Percentiles rank a stretch among this genome's conserved stretches.
phyloP scores from a whole-genome alignment of 371 early-diverging fungal genomes.

The Syncephalastrum sp. region DNA sequence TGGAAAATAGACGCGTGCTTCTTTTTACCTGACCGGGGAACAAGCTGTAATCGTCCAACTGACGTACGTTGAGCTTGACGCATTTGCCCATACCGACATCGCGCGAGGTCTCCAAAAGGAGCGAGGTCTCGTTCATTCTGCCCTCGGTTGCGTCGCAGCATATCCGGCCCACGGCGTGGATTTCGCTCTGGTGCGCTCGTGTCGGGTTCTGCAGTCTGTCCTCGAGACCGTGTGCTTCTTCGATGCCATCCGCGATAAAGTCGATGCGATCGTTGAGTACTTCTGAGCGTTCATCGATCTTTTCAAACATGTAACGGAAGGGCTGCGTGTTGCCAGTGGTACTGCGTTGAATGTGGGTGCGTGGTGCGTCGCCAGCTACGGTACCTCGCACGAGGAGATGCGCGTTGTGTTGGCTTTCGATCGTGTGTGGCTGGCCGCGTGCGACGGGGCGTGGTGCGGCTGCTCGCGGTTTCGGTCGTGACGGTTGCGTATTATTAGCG shows the following conservation, averaged over 20 bases:
- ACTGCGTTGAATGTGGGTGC: too few species aligned
- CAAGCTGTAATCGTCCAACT: conserved; percentile 55
- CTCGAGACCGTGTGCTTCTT: conserved; percentile 41
- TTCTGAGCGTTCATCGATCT: conserved; percentile 70
- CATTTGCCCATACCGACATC: conserved; percentile 70
- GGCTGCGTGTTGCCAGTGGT: too few species aligned
- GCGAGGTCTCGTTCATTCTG: conserved; percentile 66
- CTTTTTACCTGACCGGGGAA: conserved; percentile 74
- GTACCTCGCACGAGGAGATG: too few species aligned
- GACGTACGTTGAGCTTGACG: conserved; percentile 58
- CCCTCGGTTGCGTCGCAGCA: conserved; percentile 66
- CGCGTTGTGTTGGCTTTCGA: conserved; percentile 19
- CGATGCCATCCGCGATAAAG: conserved; percentile 56
- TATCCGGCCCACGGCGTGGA: conserved; percentile 69
- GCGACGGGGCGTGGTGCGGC: conserved; percentile 18
- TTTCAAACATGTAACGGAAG: conserved; percentile 91
- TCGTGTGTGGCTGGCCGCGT: conserved; percentile 47
- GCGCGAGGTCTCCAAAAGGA: conserved; percentile 77
- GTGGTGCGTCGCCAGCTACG: too few species aligned
- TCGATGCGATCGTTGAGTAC: conserved; percentile 74
- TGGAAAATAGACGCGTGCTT: conserved; percentile 5
- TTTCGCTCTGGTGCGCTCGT: conserved; percentile 43
- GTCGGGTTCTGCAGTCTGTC: conserved; percentile 63
- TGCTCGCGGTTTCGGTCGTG: neutral
- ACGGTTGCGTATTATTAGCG: too few species aligned